Evolutionary conservation across 768 basidiomycete species (phyloP), one percentile per base, ranked within the genome.

Genomic region (Leucocoprinus leucothites): DNA sequence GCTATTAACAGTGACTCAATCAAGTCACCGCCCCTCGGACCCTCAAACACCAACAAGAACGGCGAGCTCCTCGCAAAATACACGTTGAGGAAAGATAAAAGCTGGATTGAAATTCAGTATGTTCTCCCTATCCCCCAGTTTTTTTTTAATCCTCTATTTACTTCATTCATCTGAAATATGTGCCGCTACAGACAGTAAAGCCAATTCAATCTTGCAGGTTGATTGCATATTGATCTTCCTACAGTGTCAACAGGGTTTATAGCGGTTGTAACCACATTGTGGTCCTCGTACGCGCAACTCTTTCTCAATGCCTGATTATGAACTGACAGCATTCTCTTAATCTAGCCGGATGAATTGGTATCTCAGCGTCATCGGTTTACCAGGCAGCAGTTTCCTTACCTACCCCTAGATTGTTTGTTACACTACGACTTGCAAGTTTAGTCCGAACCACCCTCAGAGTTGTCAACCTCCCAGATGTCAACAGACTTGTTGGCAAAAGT

Each of bases 401-500:
- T 9, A 21, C n/a, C 14, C 25, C 18, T 24, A 58, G 57, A 53
- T 53, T 21, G 34, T 49, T 14, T 58, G 57, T 21, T 52, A 50
- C 24, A 21, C n/a, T 8, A 28, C 46, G 7, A 58, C 11, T 2
- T 58, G 57, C 57, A 53, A 41, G 26, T 53, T 58, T 24, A 58
- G 57, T 26, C 57, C 57, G 3, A 38, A 49, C 6, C 57, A 58
- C 19, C 57, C 48, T 9, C 4, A 42, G 21, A 21, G 25, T 26
- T 58, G 57, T 25, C 19, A 22, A 22, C 57, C 51, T 22, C 51
- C 57, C 22, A 43, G 2, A 5, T 58, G 57, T 22, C 14, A 22
- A 18, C 25, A 48, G 16, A 58, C 51, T 3, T 58, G 57, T 14
- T 49, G 51, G 51, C 57, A 58, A 53, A 40, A 49, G 57, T 58